A percentile compares a stretch with the other conserved stretches of the same genome.
phyloP scores from a whole-genome alignment of 257 asterid species.

The Solanum tacnaense region DNA sequence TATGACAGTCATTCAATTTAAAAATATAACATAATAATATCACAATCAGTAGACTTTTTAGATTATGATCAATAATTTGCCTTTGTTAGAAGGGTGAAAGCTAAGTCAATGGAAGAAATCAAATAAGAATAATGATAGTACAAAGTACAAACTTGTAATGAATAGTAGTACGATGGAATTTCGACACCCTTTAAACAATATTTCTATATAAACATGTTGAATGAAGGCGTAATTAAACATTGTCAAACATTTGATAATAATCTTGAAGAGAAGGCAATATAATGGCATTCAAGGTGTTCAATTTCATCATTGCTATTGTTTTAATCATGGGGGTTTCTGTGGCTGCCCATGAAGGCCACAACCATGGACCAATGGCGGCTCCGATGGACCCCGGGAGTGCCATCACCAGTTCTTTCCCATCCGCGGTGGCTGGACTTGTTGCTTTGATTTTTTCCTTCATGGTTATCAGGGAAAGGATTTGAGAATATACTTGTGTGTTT shows the following conservation, averaged over 20 bases:
- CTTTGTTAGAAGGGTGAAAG: neutral
- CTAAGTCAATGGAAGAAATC: neutral
- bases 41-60: neutral
- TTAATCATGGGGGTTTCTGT: neutral
- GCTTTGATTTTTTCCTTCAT: neutral
- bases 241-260: neutral
- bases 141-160: neutral
- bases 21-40: neutral
- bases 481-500: neutral
- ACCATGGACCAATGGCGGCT: neutral
- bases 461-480: neutral
- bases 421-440: neutral
- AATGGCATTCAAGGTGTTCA: neutral
- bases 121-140: neutral
- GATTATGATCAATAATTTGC: neutral
- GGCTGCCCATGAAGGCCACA: slow-evolving; percentile 1
- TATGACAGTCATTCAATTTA: neutral
- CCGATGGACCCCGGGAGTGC: neutral
- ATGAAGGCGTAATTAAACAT: neutral
- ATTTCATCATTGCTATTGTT: neutral
- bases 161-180: neutral
- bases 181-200: neutral
- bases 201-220: neutral
- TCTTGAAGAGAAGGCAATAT: neutral
- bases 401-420: neutral